Percentiles rank a stretch among this genome's conserved stretches.
Evolutionary conservation across 129 eudicot genomes (phyloP).

Genomic region (Saposhnikovia divaricata): DNA sequence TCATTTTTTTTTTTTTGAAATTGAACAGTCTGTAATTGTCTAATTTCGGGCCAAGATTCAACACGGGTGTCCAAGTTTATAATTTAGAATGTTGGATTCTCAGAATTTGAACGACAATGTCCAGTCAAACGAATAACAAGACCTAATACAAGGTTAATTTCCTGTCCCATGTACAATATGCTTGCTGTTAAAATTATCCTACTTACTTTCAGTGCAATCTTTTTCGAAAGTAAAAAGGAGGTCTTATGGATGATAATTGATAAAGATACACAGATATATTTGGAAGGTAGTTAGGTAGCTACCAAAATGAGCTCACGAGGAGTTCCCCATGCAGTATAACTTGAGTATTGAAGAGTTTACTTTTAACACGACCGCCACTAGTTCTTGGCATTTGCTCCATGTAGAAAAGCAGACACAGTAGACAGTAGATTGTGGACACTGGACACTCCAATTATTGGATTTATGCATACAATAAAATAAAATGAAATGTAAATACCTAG

Average conservation of each 20-base stretch:
- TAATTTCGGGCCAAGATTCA: too few species aligned
- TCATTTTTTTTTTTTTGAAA: too few species aligned
- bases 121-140: too few species aligned
- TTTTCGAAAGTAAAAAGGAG: background rate
- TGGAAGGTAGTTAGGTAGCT: background rate
- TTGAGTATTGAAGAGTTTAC: background rate
- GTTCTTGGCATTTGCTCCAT: background rate
- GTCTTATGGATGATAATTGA: background rate
- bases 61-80: too few species aligned
- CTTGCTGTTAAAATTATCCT: too few species aligned
- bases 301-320: conserved; percentile 12
- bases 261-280: background rate
- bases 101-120: too few species aligned
- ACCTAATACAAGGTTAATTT: too few species aligned
- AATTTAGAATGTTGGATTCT: too few species aligned
- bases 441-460: conserved; percentile 8
- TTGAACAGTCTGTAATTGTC: too few species aligned
- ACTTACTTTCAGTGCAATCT: background rate
- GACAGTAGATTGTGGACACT: background rate
- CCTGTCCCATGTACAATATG: too few species aligned
- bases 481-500: too few species aligned
- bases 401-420: background rate
- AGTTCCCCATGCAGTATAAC: background rate
- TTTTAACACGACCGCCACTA: background rate
- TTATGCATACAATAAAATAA: too few species aligned